A percentile compares a stretch with the other conserved stretches of the same genome.
Conservation (phyloP, 306 rosid genomes). For the Pterocarpus santalinus region DNA sequence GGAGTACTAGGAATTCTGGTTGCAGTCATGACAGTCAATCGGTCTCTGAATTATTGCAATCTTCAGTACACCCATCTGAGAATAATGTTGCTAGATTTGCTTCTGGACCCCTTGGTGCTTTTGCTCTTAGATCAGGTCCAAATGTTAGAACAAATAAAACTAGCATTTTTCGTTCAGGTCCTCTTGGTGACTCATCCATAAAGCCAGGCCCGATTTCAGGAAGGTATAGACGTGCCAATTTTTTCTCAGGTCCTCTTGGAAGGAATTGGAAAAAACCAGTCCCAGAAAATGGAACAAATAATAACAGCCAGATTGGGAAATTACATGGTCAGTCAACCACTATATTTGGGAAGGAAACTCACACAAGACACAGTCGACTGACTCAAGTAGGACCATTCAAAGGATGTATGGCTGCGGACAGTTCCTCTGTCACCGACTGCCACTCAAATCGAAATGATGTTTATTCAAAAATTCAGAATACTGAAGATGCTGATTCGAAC, state of each 20-base stretch:
- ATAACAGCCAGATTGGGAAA: slow-evolving; percentile 69
- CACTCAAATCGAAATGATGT: slow-evolving; percentile 51
- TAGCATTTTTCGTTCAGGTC: slow-evolving; percentile 69
- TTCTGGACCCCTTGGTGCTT: slow-evolving; percentile 84
- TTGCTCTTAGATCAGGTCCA: slow-evolving; percentile 57
- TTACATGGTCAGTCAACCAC: slow-evolving; percentile 52
- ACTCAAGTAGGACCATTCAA: slow-evolving; percentile 95
- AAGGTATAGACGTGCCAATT: slow-evolving; percentile 54
- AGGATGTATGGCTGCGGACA: slow-evolving; percentile 66
- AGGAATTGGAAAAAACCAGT: slow-evolving; percentile 62
- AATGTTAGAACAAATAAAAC: slow-evolving; percentile 51
- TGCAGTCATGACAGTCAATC: slow-evolving; percentile 69
- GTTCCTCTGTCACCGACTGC: slow-evolving; percentile 62
- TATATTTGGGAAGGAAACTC: slow-evolving; percentile 63
- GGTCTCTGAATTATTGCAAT: slow-evolving; percentile 74
- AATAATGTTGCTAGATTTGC: slow-evolving; percentile 74
- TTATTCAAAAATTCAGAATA: slow-evolving; percentile 51
- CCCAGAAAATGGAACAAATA: slow-evolving; percentile 63
- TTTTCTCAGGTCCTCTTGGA: slow-evolving; percentile 85
- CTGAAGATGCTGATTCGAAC: slow-evolving; percentile 46
- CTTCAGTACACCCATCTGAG: slow-evolving; percentile 64
- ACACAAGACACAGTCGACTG: slow-evolving; percentile 59
- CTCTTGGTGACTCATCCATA: slow-evolving; percentile 67
- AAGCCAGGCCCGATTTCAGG: slow-evolving; percentile 70
- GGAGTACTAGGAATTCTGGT: slow-evolving; percentile 57